These are phyloP conservation scores for Cytospora piceicola DNA, from an alignment of 2,329 filamentous ascomycete genomes.

Conservation along the genomic window DNA sequence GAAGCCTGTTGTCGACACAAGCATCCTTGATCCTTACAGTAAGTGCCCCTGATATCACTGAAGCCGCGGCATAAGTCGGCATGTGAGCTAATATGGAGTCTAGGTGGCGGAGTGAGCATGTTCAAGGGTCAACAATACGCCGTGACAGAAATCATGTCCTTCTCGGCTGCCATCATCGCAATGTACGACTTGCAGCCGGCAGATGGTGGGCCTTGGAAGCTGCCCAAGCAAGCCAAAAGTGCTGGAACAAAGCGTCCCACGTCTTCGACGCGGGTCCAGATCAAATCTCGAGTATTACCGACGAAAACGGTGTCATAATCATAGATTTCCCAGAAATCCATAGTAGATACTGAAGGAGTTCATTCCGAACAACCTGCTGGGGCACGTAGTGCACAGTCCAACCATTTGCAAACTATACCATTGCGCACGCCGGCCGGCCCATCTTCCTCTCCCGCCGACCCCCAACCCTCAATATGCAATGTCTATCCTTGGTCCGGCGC, in stretches of 20 bases:
- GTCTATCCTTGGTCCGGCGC: too few species aligned
- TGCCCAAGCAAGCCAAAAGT: conserved; percentile 17
- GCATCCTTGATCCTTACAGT: conserved; percentile 42
- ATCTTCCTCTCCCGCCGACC: too few species aligned
- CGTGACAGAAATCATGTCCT: conserved; percentile 42
- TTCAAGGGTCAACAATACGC: conserved; percentile 41
- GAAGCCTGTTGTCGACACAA: conserved; percentile 33
- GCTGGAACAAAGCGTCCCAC: conserved; percentile 23
- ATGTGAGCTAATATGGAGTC: background rate
- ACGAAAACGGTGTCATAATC: background rate
- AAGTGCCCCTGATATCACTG: conserved; percentile 26
- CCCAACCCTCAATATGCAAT: too few species aligned
- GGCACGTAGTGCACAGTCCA: too few species aligned
- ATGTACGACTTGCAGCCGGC: conserved; percentile 43
- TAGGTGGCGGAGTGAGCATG: conserved; percentile 41
- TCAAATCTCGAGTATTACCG: conserved; percentile 19
- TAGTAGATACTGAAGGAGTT: background rate
- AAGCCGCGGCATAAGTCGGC: background rate
- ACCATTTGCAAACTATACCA: background rate
- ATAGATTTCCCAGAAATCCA: background rate
- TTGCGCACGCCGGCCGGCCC: background rate
- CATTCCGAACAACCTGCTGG: too few species aligned
- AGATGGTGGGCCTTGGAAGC: conserved; percentile 25
- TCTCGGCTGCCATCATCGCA: conserved; percentile 41
- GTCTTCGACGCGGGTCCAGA: conserved; percentile 23